Evolutionary conservation across 2,329 filamentous ascomycete genomes (phyloP), one percentile per base, ranked within the genome.

Genomic region (Trichoderma cornu-damae): DNA sequence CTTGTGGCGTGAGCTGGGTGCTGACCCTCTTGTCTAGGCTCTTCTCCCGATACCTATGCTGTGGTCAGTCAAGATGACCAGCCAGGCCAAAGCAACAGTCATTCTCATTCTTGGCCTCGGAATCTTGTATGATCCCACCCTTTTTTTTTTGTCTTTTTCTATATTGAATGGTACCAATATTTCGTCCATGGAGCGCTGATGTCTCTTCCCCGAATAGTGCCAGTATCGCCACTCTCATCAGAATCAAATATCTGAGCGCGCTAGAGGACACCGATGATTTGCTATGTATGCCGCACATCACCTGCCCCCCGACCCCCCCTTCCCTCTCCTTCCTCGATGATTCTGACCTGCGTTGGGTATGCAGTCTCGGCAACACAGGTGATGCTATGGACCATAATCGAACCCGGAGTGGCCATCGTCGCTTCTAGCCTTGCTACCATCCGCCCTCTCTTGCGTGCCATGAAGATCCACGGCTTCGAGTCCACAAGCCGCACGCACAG

Each of bases 301-400:
- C 16, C 24, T 20, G 63, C 68, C 43, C 14, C 68, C 47, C 24
- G n/a, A 16, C 34, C 30, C 7, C 8, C 5, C 16, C 24, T 20
- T 63, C 68, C 43, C 14, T 68, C 47, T 18, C 14, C 53, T 16
- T 20, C 7, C 14, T n/a, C 3, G 3, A 37, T 3, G 12, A 12
- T 16, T 24, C 47, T 49, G 3, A 43, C 34, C 14, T n/a, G 2
- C 7, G 12, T 43, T 6, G 14, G 16, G 1, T 20, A 11, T 32
- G 7, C 44, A 80, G 78, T 73, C 64, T 72, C 73, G 52, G 77
- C 73, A 20, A 82, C 79, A 3, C 71, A 80, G 59, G 74, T 79
- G 34, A 79, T 80, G 74, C 72, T 82, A 6, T 83, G 80, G 80
- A 82, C 78, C 8, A 68, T 82, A n/a, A 70, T 82, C 53, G 80